Percentiles rank a stretch among this genome's conserved stretches.
Evolutionary conservation across 768 basidiomycete species (phyloP).

Genomic region (Tylopilus rubrobrunneus): DNA sequence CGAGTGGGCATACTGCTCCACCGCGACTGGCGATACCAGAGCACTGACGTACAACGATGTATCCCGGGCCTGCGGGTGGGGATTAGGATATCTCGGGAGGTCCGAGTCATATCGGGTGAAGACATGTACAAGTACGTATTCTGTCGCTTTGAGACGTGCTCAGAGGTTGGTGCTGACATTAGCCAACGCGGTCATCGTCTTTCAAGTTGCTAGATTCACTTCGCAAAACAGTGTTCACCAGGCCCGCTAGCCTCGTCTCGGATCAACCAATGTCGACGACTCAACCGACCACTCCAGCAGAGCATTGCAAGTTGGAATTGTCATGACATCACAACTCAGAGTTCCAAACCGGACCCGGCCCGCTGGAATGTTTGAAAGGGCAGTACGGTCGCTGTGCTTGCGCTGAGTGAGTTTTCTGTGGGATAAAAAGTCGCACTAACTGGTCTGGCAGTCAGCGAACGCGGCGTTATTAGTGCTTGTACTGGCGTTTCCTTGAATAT

Average conservation of each 20-base stretch:
- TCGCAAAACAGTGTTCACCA: background rate
- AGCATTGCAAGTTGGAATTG: no score
- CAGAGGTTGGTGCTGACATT: background rate
- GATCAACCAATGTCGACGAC: no score
- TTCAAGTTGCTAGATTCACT: background rate
- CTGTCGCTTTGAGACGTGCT: background rate
- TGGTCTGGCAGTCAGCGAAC: background rate
- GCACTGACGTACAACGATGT: no score
- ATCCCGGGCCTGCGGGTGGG: no score
- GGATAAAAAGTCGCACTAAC: background rate
- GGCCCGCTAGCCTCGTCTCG: background rate
- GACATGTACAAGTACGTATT: background rate
- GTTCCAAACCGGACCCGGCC: constrained; percentile 7
- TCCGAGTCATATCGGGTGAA: background rate
- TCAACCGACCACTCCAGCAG: no score
- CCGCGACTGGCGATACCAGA: no score
- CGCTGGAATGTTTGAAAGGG: background rate
- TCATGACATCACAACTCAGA: background rate
- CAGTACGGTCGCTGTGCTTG: background rate
- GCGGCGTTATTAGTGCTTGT: background rate
- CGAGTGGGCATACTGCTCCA: no score
- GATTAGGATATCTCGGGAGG: no score
- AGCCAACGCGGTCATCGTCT: background rate
- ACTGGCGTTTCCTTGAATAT: background rate
- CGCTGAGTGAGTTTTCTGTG: constrained; percentile 2